Percentiles rank a stretch among this genome's conserved stretches.
phyloP scores from a whole-genome alignment of 129 eudicot genomes.

The Saussurea involucrata region DNA sequence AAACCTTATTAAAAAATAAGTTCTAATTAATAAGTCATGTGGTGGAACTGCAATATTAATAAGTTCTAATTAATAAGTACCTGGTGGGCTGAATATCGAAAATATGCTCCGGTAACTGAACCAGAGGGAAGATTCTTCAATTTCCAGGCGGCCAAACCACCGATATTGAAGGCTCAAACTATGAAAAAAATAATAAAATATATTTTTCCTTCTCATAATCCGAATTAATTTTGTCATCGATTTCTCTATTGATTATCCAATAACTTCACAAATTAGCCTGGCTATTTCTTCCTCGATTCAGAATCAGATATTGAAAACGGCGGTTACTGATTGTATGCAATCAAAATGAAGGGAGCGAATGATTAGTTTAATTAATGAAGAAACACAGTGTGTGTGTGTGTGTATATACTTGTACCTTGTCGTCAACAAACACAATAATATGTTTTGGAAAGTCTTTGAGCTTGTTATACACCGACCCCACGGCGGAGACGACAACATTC shows the following conservation, averaged over 20 bases:
- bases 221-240: not conserved
- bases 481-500: conserved; percentile 31
- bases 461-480: conserved; percentile 48
- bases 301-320: not conserved
- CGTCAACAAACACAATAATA: conserved; percentile 52
- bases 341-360: not conserved
- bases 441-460: conserved; percentile 39
- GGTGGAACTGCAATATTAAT: too few species aligned
- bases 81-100: not conserved
- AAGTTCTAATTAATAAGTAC: not conserved
- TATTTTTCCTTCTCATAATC: not conserved
- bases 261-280: not conserved
- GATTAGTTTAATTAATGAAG: not conserved
- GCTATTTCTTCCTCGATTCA: not conserved
- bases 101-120: not conserved
- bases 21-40: too few species aligned
- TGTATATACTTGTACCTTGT: conserved; percentile 39
- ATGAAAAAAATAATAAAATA: not conserved
- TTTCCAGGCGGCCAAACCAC: not conserved
- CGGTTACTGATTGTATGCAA: not conserved
- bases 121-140: not conserved
- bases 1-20: too few species aligned
- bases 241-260: not conserved
- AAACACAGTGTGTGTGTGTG: not conserved
- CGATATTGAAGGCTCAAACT: not conserved